A percentile compares a stretch with the other conserved stretches of the same genome.
phyloP scores from a whole-genome alignment of 2,329 filamentous ascomycete genomes.

The Alternaria metachromatica region DNA sequence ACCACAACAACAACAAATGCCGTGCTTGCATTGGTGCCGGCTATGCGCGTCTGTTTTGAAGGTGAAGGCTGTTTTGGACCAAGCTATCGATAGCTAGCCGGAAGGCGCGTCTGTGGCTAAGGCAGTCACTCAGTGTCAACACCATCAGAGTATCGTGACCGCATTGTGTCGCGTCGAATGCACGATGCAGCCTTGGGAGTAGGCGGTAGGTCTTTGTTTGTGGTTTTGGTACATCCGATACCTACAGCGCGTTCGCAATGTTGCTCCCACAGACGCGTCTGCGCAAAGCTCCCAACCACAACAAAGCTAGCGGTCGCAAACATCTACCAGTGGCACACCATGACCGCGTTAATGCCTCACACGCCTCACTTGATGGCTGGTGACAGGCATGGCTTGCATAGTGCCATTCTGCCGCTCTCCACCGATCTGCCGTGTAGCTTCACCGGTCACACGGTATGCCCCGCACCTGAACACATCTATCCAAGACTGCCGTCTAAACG shows the following conservation, averaged over 20 bases:
- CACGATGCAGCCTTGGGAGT: background rate
- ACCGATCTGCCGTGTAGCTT: background rate
- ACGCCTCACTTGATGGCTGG: background rate
- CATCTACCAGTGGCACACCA: conserved; percentile 17
- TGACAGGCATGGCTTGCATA: conserved; percentile 28
- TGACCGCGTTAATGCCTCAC: conserved; percentile 38
- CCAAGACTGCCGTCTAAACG: background rate
- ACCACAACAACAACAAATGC: conserved; percentile 34
- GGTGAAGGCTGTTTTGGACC: conserved; percentile 23
- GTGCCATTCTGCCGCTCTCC: conserved; percentile 15
- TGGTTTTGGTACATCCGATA: background rate
- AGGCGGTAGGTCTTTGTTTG: background rate
- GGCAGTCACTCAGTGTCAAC: conserved; percentile 18
- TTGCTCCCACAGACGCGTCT: conserved; percentile 1
- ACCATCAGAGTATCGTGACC: conserved; percentile 28
- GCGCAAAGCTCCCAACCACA: background rate
- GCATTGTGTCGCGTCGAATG: background rate
- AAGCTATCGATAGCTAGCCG: conserved; percentile 34
- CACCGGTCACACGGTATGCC: conserved; percentile 14
- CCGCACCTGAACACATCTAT: conserved; percentile 1
- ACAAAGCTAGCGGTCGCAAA: conserved; percentile 10
- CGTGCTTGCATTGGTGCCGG: conserved; percentile 23
- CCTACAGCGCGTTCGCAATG: background rate
- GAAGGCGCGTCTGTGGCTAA: conserved; percentile 20
- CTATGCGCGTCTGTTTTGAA: conserved; percentile 28